Evolutionary conservation across 768 basidiomycete genomes (phyloP).

Genomic region (Hypholoma sublateritium): DNA sequence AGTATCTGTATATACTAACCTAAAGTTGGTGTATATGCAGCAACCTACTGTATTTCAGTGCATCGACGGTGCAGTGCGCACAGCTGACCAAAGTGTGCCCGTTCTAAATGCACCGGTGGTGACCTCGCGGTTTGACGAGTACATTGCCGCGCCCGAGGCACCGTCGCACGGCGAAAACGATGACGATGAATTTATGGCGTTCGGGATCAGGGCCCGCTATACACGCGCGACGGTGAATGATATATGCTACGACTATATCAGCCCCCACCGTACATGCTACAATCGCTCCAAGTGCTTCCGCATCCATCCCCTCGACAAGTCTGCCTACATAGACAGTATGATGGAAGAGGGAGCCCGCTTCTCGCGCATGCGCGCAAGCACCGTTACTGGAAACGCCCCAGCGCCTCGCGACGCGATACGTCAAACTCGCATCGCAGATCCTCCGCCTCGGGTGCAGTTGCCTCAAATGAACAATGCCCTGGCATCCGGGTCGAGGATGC

Average conservation of each 20-base stretch:
- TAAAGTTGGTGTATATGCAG: background rate
- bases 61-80: conserved; percentile 16
- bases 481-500: no score
- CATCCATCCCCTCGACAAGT: conserved; percentile 28
- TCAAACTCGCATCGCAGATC: no score
- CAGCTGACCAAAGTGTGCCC: background rate
- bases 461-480: no score
- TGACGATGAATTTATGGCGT: conserved; percentile 19
- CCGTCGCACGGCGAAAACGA: no score
- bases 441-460: no score
- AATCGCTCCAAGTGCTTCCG: conserved; percentile 27
- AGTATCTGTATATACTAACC: background rate
- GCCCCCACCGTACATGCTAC: no score
- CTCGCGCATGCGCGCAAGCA: conserved; percentile 7
- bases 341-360: conserved; percentile 8
- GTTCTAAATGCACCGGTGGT: background rate
- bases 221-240: conserved; percentile 25
- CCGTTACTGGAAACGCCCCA: background rate
- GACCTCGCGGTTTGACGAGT: background rate
- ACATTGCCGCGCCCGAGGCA: background rate
- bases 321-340: conserved; percentile 4
- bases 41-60: conserved; percentile 9
- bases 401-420: no score
- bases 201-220: conserved; percentile 27
- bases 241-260: conserved; percentile 32